phyloP scores from a whole-genome alignment of 1,284 basidiomycete genomes.

The Puccinia coronata region DNA sequence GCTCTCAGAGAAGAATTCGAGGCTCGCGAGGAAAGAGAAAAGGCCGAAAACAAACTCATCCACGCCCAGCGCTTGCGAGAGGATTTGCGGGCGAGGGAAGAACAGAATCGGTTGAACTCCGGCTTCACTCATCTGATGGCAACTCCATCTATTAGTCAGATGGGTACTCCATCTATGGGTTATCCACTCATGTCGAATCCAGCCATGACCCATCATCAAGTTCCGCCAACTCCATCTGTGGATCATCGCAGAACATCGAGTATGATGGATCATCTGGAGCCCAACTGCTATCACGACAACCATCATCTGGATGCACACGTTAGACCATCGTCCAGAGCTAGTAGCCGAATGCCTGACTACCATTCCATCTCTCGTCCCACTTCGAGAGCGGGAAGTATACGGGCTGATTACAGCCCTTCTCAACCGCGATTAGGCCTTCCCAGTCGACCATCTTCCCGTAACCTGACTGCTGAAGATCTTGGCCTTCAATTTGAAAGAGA shows the following conservation, averaged over 20 bases:
- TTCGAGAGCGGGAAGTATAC: slow-evolving; percentile 39
- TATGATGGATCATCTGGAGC: slow-evolving; percentile 38
- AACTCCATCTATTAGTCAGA: slow-evolving; percentile 23
- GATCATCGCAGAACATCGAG: slow-evolving; percentile 39
- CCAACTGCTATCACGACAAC: slow-evolving; percentile 6
- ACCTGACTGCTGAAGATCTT: slow-evolving; percentile 45
- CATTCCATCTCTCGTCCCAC: slow-evolving; percentile 31
- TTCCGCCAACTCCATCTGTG: background rate
- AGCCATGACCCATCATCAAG: background rate
- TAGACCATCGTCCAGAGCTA: slow-evolving; percentile 29
- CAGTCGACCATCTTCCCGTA: slow-evolving; percentile 42
- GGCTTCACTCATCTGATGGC: slow-evolving; percentile 27
- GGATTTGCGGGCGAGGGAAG: slow-evolving; percentile 30
- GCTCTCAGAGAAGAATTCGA: slow-evolving; percentile 24
- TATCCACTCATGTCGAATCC: slow-evolving; percentile 20
- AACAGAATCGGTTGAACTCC: slow-evolving; percentile 9
- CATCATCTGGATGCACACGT: slow-evolving; percentile 2
- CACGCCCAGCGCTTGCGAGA: slow-evolving; percentile 24
- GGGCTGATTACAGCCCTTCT: slow-evolving; percentile 18
- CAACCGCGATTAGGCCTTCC: slow-evolving; percentile 28
- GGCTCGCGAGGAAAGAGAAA: slow-evolving; percentile 17
- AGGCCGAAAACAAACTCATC: slow-evolving; percentile 2
- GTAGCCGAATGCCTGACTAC: slow-evolving; percentile 21
- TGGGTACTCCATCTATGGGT: slow-evolving; percentile 26
- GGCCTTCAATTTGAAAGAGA: slow-evolving; percentile 24